These are phyloP conservation scores for Neonectria neomacrospora DNA, from an alignment of 2,329 filamentous ascomycete species.

Conservation along the genomic window DNA sequence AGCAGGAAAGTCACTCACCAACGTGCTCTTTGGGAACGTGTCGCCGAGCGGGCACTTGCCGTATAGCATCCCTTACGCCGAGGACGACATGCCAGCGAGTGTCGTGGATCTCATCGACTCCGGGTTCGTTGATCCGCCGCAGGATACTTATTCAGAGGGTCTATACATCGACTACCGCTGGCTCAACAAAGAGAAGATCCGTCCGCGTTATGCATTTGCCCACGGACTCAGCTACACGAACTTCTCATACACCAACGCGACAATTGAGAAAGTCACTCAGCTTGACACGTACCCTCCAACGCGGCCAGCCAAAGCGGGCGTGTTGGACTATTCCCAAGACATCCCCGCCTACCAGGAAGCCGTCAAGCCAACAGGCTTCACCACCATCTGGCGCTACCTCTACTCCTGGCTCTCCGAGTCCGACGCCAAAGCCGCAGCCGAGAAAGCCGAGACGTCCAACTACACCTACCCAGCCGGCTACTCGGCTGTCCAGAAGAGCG, in stretches of 20 bases:
- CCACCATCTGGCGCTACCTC: constrained; percentile 71
- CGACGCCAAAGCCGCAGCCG: constrained; percentile 55
- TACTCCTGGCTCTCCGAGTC: constrained; percentile 71
- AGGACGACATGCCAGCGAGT: constrained; percentile 76
- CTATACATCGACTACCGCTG: constrained; percentile 91
- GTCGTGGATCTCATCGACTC: constrained; percentile 60
- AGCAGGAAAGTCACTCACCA: constrained; percentile 82
- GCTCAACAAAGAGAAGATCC: constrained; percentile 80
- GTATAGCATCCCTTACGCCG: constrained; percentile 82
- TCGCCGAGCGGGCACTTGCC: constrained; percentile 85
- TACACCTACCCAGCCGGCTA: constrained; percentile 77
- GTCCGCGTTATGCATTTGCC: constrained; percentile 86
- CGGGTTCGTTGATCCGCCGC: constrained; percentile 69
- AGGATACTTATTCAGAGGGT: constrained; percentile 86
- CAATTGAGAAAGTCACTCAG: constrained; percentile 58
- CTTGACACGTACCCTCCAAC: constrained; percentile 54
- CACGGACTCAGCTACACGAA: constrained; percentile 85
- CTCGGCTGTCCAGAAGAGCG: constrained; percentile 57
- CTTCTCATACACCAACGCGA: constrained; percentile 69
- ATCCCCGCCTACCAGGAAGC: constrained; percentile 66
- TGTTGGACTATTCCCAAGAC: constrained; percentile 58
- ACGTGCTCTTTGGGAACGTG: constrained; percentile 81
- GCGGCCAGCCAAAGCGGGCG: constrained; percentile 51
- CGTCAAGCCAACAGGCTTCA: constrained; percentile 68
- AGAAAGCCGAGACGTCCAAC: constrained; percentile 46